Base-by-base conservation (phyloP, 129 eudicot species). In the Flaveria brownii region DNA sequence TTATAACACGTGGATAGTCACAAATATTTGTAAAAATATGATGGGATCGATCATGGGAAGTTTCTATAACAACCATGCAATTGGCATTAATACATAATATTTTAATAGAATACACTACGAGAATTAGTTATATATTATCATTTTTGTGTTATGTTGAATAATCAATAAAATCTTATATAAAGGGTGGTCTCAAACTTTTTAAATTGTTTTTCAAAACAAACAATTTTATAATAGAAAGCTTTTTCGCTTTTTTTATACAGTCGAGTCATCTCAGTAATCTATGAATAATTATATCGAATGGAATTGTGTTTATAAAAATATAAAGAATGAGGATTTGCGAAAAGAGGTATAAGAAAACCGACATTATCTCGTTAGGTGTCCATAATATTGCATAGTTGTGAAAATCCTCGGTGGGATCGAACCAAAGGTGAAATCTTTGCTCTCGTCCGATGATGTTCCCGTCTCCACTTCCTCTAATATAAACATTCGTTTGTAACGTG, bases 351-450 rank as follows among this genome's bases (percentile, higher is more conserved):
- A 59, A 57, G 4, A 41, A 42, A 52, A 72, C 89, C 18, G 5
- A 92, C 97, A 87, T 83, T 84, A 92, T 92, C 64, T 92, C 91
- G 28, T 13, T 72, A 16, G 92, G 87, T 76, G 87, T 83, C 97
- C 97, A 92, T 5, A 89, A 76, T 33, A 92, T 92, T 15, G 96
- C 97, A 74, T 92, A 92, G 70, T 87, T 56, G 72, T 92, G 97
- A 73, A 87, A 92, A 78, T 85, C 96, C 63, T 82, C 30, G 0
- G 97, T 92, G 7, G 97, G 97, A 63, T 92, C 97, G 73, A 92
- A 92, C 97, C 97, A 92, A 26, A 92, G 92, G 52, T 89, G 97
- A 71, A 89, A 85, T 56, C 72, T 71, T 72, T 89, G 88, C 75
- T 91, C 97, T 78, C 97, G 85, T 12, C 97, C 97, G 13, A 89